phyloP scores from a whole-genome alignment of 1,284 basidiomycete genomes.

The Sporisorium scitamineum region DNA sequence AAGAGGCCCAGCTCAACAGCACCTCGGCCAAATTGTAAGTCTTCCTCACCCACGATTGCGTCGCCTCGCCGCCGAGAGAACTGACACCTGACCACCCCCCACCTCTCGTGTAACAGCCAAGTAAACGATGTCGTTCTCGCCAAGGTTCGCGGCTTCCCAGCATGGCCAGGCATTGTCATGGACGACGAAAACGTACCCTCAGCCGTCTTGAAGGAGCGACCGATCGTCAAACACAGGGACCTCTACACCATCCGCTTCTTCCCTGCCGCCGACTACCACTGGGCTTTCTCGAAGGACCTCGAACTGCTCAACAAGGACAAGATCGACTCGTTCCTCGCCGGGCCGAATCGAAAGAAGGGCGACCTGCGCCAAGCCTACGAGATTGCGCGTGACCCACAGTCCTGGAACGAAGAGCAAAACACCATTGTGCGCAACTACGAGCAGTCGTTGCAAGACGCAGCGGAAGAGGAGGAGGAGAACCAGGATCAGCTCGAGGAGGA shows the following conservation, averaged over 20 bases:
- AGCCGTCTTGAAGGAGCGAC: slow-evolving; percentile 78
- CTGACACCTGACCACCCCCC: slow-evolving; percentile 6
- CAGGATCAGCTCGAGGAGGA: slow-evolving; percentile 73
- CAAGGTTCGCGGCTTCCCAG: slow-evolving; percentile 91
- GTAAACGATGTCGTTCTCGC: slow-evolving; percentile 85
- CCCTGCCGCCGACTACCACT: slow-evolving; percentile 88
- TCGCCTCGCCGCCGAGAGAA: not conserved
- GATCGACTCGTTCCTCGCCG: slow-evolving; percentile 85
- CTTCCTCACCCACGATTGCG: not conserved
- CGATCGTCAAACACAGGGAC: slow-evolving; percentile 77
- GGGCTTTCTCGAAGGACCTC: slow-evolving; percentile 85
- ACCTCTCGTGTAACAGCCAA: slow-evolving; percentile 28
- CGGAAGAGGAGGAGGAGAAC: slow-evolving; percentile 72
- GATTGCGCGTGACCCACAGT: slow-evolving; percentile 82
- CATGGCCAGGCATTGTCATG: slow-evolving; percentile 90
- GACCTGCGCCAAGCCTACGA: slow-evolving; percentile 84
- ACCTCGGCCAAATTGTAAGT: slow-evolving; percentile 42
- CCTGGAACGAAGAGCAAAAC: slow-evolving; percentile 68
- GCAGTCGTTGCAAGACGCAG: slow-evolving; percentile 74
- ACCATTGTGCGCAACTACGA: slow-evolving; percentile 51
- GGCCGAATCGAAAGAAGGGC: slow-evolving; percentile 77
- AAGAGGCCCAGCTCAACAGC: slow-evolving; percentile 45
- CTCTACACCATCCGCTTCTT: slow-evolving; percentile 88
- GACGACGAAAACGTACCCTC: slow-evolving; percentile 78
- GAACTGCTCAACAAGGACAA: slow-evolving; percentile 81